phyloP scores from a whole-genome alignment of 2,329 filamentous ascomycete genomes.

The Fusarium sulawesiense region DNA sequence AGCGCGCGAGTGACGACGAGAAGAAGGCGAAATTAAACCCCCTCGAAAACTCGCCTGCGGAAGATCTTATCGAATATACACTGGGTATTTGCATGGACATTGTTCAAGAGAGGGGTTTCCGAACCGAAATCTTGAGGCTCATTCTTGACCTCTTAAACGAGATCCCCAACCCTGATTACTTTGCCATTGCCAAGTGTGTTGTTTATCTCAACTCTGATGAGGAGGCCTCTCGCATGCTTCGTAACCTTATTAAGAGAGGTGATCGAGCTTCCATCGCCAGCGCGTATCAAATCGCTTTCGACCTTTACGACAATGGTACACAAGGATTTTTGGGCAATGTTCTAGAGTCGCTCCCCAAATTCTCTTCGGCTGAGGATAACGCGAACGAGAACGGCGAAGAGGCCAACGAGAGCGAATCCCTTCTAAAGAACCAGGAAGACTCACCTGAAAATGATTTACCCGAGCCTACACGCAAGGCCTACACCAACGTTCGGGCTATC shows the following conservation, averaged over 20 bases:
- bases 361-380: background rate
- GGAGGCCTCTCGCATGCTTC: conserved; percentile 88
- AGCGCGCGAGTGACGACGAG: conserved; percentile 88
- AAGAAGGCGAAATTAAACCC: conserved; percentile 72
- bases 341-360: conserved; percentile 74
- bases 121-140: conserved; percentile 85
- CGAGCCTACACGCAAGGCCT: conserved; percentile 66
- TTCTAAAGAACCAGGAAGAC: conserved; percentile 62
- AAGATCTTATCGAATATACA: conserved; percentile 97
- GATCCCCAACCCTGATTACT: conserved; percentile 93
- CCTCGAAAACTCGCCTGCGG: conserved; percentile 67
- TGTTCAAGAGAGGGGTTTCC: conserved; percentile 90
- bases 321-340: conserved; percentile 96
- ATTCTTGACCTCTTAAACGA: conserved; percentile 96
- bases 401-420: conserved; percentile 59
- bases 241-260: conserved; percentile 81
- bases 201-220: conserved; percentile 94
- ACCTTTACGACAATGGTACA: conserved; percentile 97
- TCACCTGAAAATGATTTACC: conserved; percentile 66
- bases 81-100: conserved; percentile 97
- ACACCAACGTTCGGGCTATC: conserved; percentile 72
- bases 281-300: conserved; percentile 97
- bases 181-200: conserved; percentile 97
- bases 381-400: conserved; percentile 58
- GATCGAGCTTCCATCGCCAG: conserved; percentile 83